These are phyloP conservation scores for Xylariomycetidae sp. DNA, from an alignment of 2,329 filamentous ascomycete genomes.

Conservation along the genomic window DNA sequence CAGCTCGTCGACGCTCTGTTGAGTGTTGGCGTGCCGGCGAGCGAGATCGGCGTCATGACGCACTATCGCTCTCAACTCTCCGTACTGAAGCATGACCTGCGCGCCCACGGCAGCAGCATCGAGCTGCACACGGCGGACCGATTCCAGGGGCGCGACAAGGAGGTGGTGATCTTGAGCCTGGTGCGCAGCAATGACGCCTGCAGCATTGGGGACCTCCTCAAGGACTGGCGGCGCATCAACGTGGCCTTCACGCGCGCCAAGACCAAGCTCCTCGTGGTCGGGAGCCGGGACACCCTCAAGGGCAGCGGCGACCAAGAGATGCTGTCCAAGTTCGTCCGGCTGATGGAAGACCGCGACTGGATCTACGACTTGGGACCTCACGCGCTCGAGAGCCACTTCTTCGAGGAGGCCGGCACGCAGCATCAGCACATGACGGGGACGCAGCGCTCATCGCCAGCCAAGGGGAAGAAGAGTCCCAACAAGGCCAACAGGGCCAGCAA, in stretches of 20 bases:
- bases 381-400: conserved; percentile 64
- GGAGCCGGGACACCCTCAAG: conserved; percentile 76
- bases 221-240: conserved; percentile 90
- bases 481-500: conserved; percentile 22
- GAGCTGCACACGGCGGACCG: conserved; percentile 97
- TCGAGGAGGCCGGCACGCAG: conserved; percentile 55
- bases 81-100: conserved; percentile 70
- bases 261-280: conserved; percentile 85
- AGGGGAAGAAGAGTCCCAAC: conserved; percentile 19
- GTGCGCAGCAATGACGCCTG: conserved; percentile 81
- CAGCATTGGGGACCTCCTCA: conserved; percentile 83
- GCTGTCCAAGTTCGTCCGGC: conserved; percentile 65
- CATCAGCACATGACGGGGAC: conserved; percentile 34
- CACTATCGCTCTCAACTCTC: conserved; percentile 93
- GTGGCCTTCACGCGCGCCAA: conserved; percentile 92
- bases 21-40: conserved; percentile 65
- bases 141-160: conserved; percentile 95
- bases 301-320: conserved; percentile 68
- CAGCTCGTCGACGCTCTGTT: conserved; percentile 80
- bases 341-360: conserved; percentile 80
- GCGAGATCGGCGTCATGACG: conserved; percentile 89
- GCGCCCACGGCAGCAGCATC: conserved; percentile 53
- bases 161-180: conserved; percentile 80
- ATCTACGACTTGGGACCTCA: conserved; percentile 64
- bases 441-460: conserved; percentile 8